phyloP scores from a whole-genome alignment of 495 filamentous ascomycete species.

The Massariosphaeria phaeospora region DNA sequence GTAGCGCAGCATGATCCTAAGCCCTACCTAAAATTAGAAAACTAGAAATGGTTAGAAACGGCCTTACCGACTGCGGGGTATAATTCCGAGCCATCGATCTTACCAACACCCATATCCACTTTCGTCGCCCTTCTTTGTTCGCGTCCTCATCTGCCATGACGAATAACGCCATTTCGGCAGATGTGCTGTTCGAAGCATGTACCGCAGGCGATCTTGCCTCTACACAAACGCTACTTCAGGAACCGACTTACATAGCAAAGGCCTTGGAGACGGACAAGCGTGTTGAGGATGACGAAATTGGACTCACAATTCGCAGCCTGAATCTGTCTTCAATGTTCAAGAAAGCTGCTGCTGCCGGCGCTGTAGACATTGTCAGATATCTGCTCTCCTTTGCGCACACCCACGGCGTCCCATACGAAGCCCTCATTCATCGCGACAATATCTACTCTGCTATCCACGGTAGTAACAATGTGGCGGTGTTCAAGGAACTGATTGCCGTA shows the following conservation, averaged over 20 bases:
- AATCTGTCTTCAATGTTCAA: background rate
- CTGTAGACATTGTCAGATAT: background rate
- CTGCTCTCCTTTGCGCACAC: background rate
- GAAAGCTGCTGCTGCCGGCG: background rate
- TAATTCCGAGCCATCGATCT: too few relatives aligned
- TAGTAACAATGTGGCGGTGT: background rate
- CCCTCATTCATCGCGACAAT: background rate
- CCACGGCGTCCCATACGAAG: background rate
- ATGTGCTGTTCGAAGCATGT: background rate
- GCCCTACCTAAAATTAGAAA: too few relatives aligned
- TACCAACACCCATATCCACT: too few relatives aligned
- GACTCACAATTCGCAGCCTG: slow-evolving; percentile 3
- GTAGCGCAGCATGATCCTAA: too few relatives aligned
- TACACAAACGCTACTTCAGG: background rate
- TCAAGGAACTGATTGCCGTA: background rate
- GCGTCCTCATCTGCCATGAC: too few relatives aligned
- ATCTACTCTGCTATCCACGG: background rate
- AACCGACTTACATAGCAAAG: background rate
- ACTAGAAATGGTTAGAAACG: too few relatives aligned
- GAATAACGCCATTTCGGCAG: background rate
- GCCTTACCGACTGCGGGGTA: too few relatives aligned
- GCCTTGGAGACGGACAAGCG: background rate
- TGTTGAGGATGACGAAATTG: slow-evolving; percentile 52
- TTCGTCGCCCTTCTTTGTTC: too few relatives aligned
- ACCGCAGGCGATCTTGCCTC: background rate